A percentile compares a stretch with the other conserved stretches of the same genome.
These are phyloP conservation scores for Ambispora gerdemannii DNA, from an alignment of 192 early-diverging fungal genomes.

Conservation along the genomic window DNA sequence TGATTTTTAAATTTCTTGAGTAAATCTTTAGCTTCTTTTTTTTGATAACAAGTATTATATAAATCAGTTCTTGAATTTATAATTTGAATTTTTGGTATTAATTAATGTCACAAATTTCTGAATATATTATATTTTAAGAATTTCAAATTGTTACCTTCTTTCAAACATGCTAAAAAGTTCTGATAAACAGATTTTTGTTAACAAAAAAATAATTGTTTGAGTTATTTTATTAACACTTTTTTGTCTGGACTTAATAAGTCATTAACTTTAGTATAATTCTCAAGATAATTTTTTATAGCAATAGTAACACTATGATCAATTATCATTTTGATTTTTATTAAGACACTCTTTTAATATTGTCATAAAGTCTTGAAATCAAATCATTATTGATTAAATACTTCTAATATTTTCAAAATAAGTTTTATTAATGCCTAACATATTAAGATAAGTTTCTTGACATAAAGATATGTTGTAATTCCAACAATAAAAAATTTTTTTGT, in stretches of 20 bases:
- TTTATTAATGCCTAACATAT: constrained; percentile 2
- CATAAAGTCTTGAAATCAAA: constrained; percentile 5
- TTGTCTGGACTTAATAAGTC: constrained; percentile 6
- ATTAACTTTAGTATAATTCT: constrained; percentile 19
- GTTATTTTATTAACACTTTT: constrained; percentile 12
- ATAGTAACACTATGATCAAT: not conserved
- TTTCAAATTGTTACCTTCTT: not conserved
- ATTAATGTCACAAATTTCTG: not conserved
- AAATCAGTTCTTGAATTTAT: not conserved
- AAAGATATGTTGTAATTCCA: constrained; percentile 7
- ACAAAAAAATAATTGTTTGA: not conserved
- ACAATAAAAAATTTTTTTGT: constrained; percentile 27
- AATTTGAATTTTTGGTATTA: not conserved
- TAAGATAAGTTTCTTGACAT: constrained; percentile 17
- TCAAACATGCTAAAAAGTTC: not conserved
- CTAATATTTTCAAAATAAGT: constrained; percentile 17
- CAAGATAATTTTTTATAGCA: constrained; percentile 16
- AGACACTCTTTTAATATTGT: constrained; percentile 1
- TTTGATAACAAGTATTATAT: not conserved
- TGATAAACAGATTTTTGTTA: not conserved
- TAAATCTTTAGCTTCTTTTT: constrained; percentile 26
- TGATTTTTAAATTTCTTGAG: constrained; percentile 13
- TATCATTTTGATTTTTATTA: not conserved
- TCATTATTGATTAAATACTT: constrained; percentile 4
- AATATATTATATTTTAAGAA: not conserved